These are phyloP conservation scores for Pharus latifolius DNA, from an alignment of 176 grass and related monocot genomes.

Conservation along the genomic window DNA sequence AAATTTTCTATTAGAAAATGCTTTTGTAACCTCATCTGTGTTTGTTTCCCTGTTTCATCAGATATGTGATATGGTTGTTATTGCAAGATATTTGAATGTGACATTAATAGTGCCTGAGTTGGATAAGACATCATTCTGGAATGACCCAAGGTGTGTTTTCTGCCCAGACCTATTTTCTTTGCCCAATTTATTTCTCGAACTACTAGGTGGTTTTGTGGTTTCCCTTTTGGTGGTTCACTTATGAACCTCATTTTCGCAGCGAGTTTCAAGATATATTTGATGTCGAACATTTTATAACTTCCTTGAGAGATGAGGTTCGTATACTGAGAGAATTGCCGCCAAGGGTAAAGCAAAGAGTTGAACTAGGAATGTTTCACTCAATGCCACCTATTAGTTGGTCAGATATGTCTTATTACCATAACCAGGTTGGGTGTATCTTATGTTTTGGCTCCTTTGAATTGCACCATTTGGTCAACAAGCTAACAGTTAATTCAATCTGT, in stretches of 20 bases:
- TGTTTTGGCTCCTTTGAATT: not conserved
- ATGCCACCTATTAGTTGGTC: constrained; percentile 80
- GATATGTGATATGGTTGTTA: constrained; percentile 77
- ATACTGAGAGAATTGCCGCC: constrained; percentile 54
- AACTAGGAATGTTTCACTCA: constrained; percentile 36
- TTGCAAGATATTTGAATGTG: constrained; percentile 66
- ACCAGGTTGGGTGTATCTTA: constrained; percentile 31
- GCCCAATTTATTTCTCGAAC: not conserved
- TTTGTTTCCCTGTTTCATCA: constrained; percentile 28
- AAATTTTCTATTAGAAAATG: not conserved
- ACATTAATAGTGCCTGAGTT: constrained; percentile 60
- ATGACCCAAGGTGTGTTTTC: constrained; percentile 47
- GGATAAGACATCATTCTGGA: constrained; percentile 74
- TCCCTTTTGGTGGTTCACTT: not conserved
- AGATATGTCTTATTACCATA: constrained; percentile 60
- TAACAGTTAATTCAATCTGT: not conserved
- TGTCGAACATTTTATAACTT: constrained; percentile 70
- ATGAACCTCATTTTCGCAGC: constrained; percentile 12
- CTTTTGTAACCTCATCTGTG: not conserved
- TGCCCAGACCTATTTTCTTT: not conserved
- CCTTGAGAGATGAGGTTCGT: constrained; percentile 48
- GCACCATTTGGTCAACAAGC: not conserved
- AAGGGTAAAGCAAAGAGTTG: constrained; percentile 34
- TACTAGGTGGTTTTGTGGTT: not conserved
- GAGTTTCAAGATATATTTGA: constrained; percentile 84